Percentiles rank a stretch among this genome's conserved stretches.
Conservation (phyloP, 192 early-diverging fungal genomes). For the Umbelopsis sp. region DNA sequence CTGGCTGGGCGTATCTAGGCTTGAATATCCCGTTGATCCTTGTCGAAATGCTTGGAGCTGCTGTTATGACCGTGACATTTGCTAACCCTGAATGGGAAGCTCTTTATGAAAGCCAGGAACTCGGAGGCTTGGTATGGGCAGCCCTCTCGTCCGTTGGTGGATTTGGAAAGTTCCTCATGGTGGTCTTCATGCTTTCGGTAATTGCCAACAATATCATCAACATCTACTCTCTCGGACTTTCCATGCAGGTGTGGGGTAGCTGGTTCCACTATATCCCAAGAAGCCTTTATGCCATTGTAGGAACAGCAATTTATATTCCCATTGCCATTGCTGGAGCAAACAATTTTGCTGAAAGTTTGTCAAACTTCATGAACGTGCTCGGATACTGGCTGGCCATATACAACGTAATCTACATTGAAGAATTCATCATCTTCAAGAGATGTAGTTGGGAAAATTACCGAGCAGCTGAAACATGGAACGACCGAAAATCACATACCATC, state of each 20-base stretch:
- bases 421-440: conserved; percentile 26
- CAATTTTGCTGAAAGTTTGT: conserved; percentile 32
- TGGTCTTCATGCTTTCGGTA: conserved; percentile 36
- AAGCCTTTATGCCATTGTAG: conserved; percentile 32
- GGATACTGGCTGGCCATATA: conserved; percentile 42
- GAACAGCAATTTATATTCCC: conserved; percentile 35
- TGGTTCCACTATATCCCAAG: conserved; percentile 31
- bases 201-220: conserved; percentile 44
- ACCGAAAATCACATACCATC: conserved; percentile 25
- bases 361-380: conserved; percentile 41
- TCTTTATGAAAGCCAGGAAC: conserved; percentile 13
- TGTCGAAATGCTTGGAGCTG: conserved; percentile 25
- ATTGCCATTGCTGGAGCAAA: conserved; percentile 28
- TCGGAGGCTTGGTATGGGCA: conserved; percentile 18
- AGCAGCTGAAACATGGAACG: conserved; percentile 31
- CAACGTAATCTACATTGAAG: conserved; percentile 22
- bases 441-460: conserved; percentile 12
- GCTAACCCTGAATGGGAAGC: conserved; percentile 18
- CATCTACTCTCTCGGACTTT: conserved; percentile 44
- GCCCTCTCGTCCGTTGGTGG: conserved; percentile 18
- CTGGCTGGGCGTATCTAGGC: conserved; percentile 11
- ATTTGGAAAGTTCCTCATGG: conserved; percentile 41
- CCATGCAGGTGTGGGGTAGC: conserved; percentile 33
- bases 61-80: conserved; percentile 15
- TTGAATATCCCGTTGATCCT: conserved; percentile 25